phyloP scores from a whole-genome alignment of 768 basidiomycete genomes.

The Leccinum arenicola region DNA sequence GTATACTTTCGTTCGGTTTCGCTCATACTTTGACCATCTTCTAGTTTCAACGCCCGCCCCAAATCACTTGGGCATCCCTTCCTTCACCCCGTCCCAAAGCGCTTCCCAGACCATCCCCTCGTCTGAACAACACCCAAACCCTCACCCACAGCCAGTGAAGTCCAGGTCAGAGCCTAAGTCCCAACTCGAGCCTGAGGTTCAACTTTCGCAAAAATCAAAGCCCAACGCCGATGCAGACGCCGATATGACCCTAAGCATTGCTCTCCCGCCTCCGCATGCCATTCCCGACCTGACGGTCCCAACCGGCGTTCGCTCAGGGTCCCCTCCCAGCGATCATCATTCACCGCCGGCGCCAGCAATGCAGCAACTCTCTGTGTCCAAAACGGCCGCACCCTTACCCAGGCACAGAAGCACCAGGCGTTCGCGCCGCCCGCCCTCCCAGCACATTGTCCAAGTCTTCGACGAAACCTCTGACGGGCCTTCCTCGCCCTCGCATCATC shows the following conservation, averaged over 20 bases:
- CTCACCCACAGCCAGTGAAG: neutral
- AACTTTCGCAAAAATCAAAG: slow-evolving; percentile 12
- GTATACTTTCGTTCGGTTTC: no score
- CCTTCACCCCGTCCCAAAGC: slow-evolving; percentile 66
- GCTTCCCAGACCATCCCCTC: slow-evolving; percentile 32
- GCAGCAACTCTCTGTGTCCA: no score
- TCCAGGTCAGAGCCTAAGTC: no score
- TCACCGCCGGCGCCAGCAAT: no score
- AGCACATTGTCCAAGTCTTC: slow-evolving; percentile 24
- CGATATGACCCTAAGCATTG: slow-evolving; percentile 1
- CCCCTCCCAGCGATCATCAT: no score
- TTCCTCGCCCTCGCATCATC: neutral
- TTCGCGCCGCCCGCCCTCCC: neutral
- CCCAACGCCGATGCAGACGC: neutral
- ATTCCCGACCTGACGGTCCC: no score
- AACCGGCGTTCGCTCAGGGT: no score
- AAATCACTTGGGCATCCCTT: neutral
- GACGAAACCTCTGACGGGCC: slow-evolving; percentile 17
- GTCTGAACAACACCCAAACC: neutral
- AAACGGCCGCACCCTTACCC: no score
- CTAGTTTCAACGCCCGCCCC: slow-evolving; percentile 5
- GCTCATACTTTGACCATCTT: no score
- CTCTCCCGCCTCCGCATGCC: no score
- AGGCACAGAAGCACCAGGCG: no score
- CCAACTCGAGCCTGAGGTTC: neutral